These are phyloP conservation scores for Martiniozyma abietophila DNA, from an alignment of 805 yeast genomes.

Conservation along the genomic window DNA sequence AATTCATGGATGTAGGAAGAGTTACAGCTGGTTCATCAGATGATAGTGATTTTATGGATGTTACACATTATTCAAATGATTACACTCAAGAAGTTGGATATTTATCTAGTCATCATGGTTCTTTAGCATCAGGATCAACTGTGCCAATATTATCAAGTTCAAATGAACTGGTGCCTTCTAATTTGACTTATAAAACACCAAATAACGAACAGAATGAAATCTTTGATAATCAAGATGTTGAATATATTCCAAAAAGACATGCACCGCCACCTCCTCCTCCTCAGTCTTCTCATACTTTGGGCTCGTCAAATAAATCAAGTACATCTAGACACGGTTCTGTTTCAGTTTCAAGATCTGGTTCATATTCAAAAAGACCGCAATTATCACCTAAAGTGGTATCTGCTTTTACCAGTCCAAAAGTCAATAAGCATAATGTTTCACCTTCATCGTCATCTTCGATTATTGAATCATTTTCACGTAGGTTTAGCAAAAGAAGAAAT, in stretches of 20 bases:
- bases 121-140: constrained; percentile 4
- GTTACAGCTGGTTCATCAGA: constrained; percentile 13
- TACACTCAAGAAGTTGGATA: constrained; percentile 1
- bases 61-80: constrained; percentile 9
- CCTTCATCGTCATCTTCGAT: constrained; percentile 22
- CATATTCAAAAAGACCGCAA: no score
- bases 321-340: not conserved
- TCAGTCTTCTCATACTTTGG: constrained; percentile 5
- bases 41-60: constrained; percentile 12
- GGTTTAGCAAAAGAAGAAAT: constrained; percentile 15
- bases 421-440: constrained; percentile 3
- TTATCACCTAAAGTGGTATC: no score
- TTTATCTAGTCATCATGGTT: constrained; percentile 6
- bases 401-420: constrained; percentile 1
- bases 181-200: constrained; percentile 6
- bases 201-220: no score
- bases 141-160: not conserved
- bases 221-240: no score
- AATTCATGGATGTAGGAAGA: constrained; percentile 25
- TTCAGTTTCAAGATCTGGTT: constrained; percentile 4
- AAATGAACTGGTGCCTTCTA: no score
- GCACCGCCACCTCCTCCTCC: constrained; percentile 30
- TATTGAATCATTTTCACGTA: constrained; percentile 22
- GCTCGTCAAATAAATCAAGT: constrained; percentile 2
- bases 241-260: constrained; percentile 27